A percentile compares a stretch with the other conserved stretches of the same genome.
These are phyloP conservation scores for Lactifluus rugatus DNA, from an alignment of 768 basidiomycete genomes.

Conservation along the genomic window DNA sequence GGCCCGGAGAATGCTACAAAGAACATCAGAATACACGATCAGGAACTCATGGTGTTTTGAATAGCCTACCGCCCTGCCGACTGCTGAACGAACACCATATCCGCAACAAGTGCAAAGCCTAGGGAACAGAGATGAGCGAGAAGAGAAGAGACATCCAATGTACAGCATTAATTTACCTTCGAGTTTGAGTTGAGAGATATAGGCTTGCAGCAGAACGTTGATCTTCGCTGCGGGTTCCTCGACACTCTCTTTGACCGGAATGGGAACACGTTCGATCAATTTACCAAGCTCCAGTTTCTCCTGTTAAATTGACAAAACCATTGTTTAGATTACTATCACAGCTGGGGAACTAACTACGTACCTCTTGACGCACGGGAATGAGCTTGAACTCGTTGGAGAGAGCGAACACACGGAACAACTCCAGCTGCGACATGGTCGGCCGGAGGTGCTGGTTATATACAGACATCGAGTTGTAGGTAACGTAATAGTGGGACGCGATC, in stretches of 20 bases:
- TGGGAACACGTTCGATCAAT: constrained; percentile 87
- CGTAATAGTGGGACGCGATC: constrained; percentile 93
- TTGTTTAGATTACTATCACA: not conserved
- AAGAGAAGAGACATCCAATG: not conserved
- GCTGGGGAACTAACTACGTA: constrained; percentile 15
- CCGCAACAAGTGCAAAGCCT: constrained; percentile 79
- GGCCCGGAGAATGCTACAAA: constrained; percentile 73
- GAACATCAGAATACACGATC: constrained; percentile 2
- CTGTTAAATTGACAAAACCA: constrained; percentile 23
- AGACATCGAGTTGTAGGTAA: constrained; percentile 92
- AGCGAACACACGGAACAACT: constrained; percentile 92
- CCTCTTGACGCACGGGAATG: constrained; percentile 74
- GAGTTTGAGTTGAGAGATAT: constrained; percentile 88
- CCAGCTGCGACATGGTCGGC: constrained; percentile 77
- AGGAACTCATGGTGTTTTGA: not conserved
- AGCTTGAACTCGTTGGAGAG: constrained; percentile 93
- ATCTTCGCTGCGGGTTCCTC: constrained; percentile 97
- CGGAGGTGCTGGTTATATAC: constrained; percentile 91
- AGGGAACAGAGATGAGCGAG: not conserved
- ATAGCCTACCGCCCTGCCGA: constrained; percentile 75
- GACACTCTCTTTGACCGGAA: constrained; percentile 93
- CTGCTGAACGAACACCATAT: constrained; percentile 96
- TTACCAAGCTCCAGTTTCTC: constrained; percentile 88
- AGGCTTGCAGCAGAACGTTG: constrained; percentile 91
- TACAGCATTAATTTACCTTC: constrained; percentile 43